These are phyloP conservation scores for Kregervanrija pseudodelftensis DNA, from an alignment of 805 yeast species.

Conservation along the genomic window DNA sequence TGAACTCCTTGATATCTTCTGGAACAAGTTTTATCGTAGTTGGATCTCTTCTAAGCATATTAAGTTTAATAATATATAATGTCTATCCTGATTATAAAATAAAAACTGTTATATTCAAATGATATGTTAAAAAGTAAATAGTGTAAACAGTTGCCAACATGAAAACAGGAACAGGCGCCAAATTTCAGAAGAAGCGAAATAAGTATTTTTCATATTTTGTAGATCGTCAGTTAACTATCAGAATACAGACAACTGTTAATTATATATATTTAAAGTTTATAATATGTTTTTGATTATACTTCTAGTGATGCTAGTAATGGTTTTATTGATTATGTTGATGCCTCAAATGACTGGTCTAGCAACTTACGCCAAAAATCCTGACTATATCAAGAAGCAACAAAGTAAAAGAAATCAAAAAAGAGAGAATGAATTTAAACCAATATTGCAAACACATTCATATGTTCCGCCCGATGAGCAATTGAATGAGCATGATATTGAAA, in stretches of 20 bases:
- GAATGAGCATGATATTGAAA: slow-evolving; percentile 1
- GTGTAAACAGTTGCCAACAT: too few relatives aligned
- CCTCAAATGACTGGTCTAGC: slow-evolving; percentile 25
- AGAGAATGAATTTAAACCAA: background rate
- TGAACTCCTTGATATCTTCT: slow-evolving; percentile 47
- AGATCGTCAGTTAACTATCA: background rate
- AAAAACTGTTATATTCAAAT: too few relatives aligned
- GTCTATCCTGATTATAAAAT: background rate
- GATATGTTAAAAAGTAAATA: too few relatives aligned
- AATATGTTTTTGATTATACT: slow-evolving; percentile 9
- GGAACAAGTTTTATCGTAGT: slow-evolving; percentile 61
- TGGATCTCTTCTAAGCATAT: slow-evolving; percentile 66
- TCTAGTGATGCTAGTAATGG: slow-evolving; percentile 14
- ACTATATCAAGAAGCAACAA: slow-evolving; percentile 13
- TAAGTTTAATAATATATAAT: background rate
- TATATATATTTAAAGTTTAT: background rate
- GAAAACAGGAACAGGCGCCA: too few relatives aligned
- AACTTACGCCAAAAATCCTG: slow-evolving; percentile 22
- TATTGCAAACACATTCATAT: slow-evolving; percentile 13
- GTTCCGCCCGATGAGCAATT: slow-evolving; percentile 27
- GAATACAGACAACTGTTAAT: background rate
- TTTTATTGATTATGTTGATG: slow-evolving; percentile 16
- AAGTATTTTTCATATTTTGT: too few relatives aligned
- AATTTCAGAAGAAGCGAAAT: too few relatives aligned
- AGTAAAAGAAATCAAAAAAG: slow-evolving; percentile 1